These are phyloP conservation scores for Talaromyces funiculosus DNA, from an alignment of 2,329 filamentous ascomycete species.

Conservation along the genomic window DNA sequence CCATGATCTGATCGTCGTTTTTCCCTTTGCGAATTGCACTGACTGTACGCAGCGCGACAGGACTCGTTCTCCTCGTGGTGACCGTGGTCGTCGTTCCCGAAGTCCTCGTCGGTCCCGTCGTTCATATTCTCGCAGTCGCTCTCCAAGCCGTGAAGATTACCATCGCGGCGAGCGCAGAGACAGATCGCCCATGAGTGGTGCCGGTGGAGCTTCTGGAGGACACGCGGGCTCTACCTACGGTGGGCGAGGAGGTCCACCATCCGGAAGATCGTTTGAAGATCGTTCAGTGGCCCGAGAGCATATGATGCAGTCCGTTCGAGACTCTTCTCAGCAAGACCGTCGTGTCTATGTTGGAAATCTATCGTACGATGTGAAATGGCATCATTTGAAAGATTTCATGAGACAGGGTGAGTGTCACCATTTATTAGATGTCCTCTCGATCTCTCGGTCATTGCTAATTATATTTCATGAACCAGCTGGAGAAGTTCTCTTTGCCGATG, in stretches of 20 bases:
- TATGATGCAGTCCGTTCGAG: slow-evolving; percentile 92
- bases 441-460: slow-evolving; percentile 25
- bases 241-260: slow-evolving; percentile 59
- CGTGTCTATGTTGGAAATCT: slow-evolving; percentile 99
- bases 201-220: slow-evolving; percentile 64
- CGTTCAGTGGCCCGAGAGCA: slow-evolving; percentile 77
- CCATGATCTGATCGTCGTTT: neutral
- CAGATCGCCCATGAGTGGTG: slow-evolving; percentile 78
- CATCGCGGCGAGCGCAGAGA: slow-evolving; percentile 69
- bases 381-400: slow-evolving; percentile 99
- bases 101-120: slow-evolving; percentile 72
- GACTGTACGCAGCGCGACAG: slow-evolving; percentile 64
- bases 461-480: slow-evolving; percentile 59
- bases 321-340: slow-evolving; percentile 95
- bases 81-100: slow-evolving; percentile 59
- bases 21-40: neutral
- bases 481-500: slow-evolving; percentile 99
- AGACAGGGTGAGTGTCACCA: slow-evolving; percentile 72
- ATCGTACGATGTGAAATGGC: slow-evolving; percentile 99
- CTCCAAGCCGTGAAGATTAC: slow-evolving; percentile 71
- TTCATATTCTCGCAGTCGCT: slow-evolving; percentile 75
- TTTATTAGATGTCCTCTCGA: slow-evolving; percentile 5
- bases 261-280: slow-evolving; percentile 73
- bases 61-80: slow-evolving; percentile 53
- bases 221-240: slow-evolving; percentile 56